Base-by-base conservation (phyloP, 345 rosid species). In the rapeseed (Brassica napus) region DNA sequence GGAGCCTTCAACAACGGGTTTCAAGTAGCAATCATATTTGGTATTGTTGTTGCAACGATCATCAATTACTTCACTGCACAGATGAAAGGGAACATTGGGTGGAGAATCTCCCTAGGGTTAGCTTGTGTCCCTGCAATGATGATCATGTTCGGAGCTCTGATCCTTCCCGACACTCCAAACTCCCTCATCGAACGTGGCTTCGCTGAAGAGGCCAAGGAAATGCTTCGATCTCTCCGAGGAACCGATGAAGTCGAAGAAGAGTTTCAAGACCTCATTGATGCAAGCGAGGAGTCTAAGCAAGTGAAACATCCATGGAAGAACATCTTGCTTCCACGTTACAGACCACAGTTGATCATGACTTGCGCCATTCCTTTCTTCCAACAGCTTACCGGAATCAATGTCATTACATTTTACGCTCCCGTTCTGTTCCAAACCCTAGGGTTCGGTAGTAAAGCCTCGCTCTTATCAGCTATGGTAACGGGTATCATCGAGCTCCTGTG, bases 1-100 rank as follows among this genome's bases (percentile, higher is more conserved):
- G 97, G 95, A 74, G 95, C 94, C 1, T 88, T 92, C 59, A 90
- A 89, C 87, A 92, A 88, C 4, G 90, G 91, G 2, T 92, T 92
- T 77, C 97, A 92, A 78, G 78, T 92, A 68, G 95, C 94, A 0
- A 89, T 89, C 72, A 89, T 92, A 12, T 80, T 89, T 21, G 97
- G 97, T 9, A 90, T 90, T 12, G 77, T 92, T 18, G 84, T 76
- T 7, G 97, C 97, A 1, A 88, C 86, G 65, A 83, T 92, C 37
- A 82, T 92, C 58, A 92, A 90, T 77, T 90, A 89, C 24, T 84
- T 87, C 58, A 89, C 92, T 0, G 76, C 87, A 62, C 63, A 84
- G 28, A 85, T 90, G 58, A 37, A 80, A 16, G 87, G 85, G 0
- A 90, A 90, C 65, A 88, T 84, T 83, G 97, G 95, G 18, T 92